Evolutionary conservation across 1,139 yeast species (phyloP).

Genomic region (Pichia sp.): DNA sequence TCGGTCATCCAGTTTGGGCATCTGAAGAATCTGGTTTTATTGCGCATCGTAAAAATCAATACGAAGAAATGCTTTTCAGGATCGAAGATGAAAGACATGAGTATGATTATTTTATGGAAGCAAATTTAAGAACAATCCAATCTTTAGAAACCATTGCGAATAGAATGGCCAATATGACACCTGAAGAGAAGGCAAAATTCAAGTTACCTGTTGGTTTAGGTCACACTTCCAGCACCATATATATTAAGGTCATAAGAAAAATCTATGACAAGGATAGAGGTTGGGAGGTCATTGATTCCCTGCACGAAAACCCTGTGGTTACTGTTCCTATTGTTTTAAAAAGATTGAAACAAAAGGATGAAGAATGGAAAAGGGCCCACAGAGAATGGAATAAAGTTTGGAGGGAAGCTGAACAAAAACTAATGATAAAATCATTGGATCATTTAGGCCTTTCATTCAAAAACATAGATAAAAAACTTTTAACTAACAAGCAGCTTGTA

Average conservation of each 20-base stretch:
- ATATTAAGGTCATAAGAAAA: slow-evolving; percentile 86
- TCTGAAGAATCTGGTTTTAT: slow-evolving; percentile 97
- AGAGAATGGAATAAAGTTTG: slow-evolving; percentile 99
- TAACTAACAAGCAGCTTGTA: slow-evolving; percentile 83
- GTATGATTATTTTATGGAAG: slow-evolving; percentile 91
- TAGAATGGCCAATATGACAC: slow-evolving; percentile 86
- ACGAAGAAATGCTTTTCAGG: slow-evolving; percentile 89
- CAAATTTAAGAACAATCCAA: slow-evolving; percentile 90
- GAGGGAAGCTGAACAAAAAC: slow-evolving; percentile 97
- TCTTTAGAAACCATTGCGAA: slow-evolving; percentile 93
- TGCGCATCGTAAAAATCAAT: slow-evolving; percentile 95
- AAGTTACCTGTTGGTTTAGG: slow-evolving; percentile 91
- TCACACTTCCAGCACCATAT: slow-evolving; percentile 81
- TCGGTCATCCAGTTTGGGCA: slow-evolving; percentile 99
- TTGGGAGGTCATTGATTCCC: slow-evolving; percentile 89
- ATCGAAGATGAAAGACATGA: slow-evolving; percentile 98
- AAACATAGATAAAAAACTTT: slow-evolving; percentile 87
- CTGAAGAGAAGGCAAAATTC: slow-evolving; percentile 79
- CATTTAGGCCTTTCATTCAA: slow-evolving; percentile 94
- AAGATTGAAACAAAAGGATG: slow-evolving; percentile 93
- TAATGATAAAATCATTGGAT: slow-evolving; percentile 85
- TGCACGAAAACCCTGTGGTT: slow-evolving; percentile 89
- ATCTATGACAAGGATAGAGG: slow-evolving; percentile 93
- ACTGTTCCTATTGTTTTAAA: slow-evolving; percentile 91
- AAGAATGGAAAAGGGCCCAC: slow-evolving; percentile 97